These are phyloP conservation scores for Trametes gibbosa DNA, from an alignment of 768 basidiomycete species.

Conservation along the genomic window DNA sequence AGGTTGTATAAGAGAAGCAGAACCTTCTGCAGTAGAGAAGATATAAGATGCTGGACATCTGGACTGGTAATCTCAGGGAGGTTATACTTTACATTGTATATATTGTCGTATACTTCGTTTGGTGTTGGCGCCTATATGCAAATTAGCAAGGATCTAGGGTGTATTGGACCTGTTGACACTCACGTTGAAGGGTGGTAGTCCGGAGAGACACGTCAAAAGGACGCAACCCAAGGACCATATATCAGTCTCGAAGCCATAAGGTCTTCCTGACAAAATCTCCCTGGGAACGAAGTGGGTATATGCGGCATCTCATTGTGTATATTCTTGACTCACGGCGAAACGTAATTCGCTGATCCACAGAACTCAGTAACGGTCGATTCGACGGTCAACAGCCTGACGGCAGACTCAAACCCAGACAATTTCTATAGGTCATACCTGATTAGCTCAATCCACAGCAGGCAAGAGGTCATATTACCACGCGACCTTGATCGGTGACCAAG, in stretches of 20 bases:
- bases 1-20: background rate
- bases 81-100: constrained; percentile 23
- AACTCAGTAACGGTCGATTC: constrained; percentile 23
- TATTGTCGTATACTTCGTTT: constrained; percentile 25
- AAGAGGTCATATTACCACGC: constrained; percentile 35
- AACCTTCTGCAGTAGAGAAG: constrained; percentile 25
- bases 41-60: constrained; percentile 22
- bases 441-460: background rate
- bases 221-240: constrained; percentile 50
- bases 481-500: constrained; percentile 38
- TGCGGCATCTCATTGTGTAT: background rate
- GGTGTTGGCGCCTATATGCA: constrained; percentile 22
- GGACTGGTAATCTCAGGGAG: constrained; percentile 29
- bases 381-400: constrained; percentile 30
- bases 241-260: constrained; percentile 39
- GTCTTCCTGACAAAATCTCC: constrained; percentile 35
- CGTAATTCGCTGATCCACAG: constrained; percentile 29
- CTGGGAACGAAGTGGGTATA: constrained; percentile 25
- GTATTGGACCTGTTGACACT: background rate
- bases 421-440: constrained; percentile 33
- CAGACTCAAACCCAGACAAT: constrained; percentile 40
- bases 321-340: constrained; percentile 39
- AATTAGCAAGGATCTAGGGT: background rate
- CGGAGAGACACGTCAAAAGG: constrained; percentile 37
- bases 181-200: constrained; percentile 36